Conservation (phyloP, 2,329 filamentous ascomycete genomes). For the Botrytis medusae region DNA sequence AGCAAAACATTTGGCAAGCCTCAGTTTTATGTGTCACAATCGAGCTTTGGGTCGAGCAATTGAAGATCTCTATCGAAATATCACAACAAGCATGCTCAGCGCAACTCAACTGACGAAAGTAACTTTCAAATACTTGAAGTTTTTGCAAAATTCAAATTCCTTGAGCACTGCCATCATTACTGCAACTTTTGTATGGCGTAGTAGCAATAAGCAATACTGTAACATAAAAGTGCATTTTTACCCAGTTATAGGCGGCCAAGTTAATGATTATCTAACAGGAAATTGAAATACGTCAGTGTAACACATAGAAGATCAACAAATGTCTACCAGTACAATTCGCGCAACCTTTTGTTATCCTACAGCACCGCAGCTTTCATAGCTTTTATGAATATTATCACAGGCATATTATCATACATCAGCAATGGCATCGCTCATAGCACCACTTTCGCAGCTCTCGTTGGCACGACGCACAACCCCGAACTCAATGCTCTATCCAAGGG, state of each 20-base stretch:
- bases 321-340: slow-evolving; percentile 10
- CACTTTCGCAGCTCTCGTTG: slow-evolving; percentile 27
- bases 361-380: slow-evolving; percentile 6
- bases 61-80: not conserved
- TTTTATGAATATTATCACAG: not conserved
- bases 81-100: not conserved
- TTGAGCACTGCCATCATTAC: not conserved
- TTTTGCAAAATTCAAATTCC: not conserved
- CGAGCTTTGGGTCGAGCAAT: not conserved
- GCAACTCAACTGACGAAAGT: not conserved
- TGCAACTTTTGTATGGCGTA: not conserved
- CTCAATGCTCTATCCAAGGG: slow-evolving; percentile 14
- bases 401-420: slow-evolving; percentile 5
- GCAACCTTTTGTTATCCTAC: slow-evolving; percentile 8
- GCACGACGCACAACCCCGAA: slow-evolving; percentile 16
- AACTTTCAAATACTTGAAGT: not conserved
- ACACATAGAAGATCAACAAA: not conserved
- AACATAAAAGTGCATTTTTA: not conserved
- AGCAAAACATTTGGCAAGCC: too few relatives aligned
- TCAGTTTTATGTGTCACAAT: not conserved
- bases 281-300: not conserved
- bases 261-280: too few relatives aligned
- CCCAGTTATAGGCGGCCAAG: not conserved
- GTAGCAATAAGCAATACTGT: not conserved
- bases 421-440: slow-evolving; percentile 25